Conservation (phyloP, 2,329 filamentous ascomycete genomes). For the Fusarium albosuccineum region DNA sequence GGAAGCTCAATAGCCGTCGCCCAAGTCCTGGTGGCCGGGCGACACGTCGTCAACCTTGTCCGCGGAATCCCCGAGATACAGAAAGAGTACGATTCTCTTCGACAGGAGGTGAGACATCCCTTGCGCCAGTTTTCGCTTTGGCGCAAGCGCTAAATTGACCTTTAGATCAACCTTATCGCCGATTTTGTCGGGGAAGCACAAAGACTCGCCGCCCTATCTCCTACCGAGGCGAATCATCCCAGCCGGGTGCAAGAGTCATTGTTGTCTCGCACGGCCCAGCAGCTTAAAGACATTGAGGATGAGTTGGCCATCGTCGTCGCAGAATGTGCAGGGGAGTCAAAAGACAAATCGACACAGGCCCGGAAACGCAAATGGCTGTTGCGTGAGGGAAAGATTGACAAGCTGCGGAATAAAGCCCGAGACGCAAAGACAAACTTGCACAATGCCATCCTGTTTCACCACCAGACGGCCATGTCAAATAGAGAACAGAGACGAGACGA, state of each 20-base stretch:
- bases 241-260: background rate
- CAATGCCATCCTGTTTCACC: background rate
- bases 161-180: background rate
- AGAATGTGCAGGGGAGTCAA: background rate
- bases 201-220: background rate
- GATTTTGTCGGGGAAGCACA: background rate
- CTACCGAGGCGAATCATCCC: background rate
- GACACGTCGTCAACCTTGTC: background rate
- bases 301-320: background rate
- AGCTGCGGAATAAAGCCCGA: background rate
- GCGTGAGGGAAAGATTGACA: background rate
- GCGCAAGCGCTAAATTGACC: background rate
- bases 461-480: background rate
- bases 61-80: background rate
- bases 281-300: background rate
- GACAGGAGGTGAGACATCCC: background rate
- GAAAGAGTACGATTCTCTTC: background rate
- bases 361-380: slow-evolving; percentile 7
- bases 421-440: background rate
- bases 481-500: background rate
- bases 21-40: background rate
- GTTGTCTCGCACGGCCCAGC: background rate
- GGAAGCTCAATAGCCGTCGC: background rate
- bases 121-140: background rate
- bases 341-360: background rate